Percentiles rank a stretch among this genome's conserved stretches.
phyloP scores from a whole-genome alignment of 305 asterid species.

The Solanum hybrid region DNA sequence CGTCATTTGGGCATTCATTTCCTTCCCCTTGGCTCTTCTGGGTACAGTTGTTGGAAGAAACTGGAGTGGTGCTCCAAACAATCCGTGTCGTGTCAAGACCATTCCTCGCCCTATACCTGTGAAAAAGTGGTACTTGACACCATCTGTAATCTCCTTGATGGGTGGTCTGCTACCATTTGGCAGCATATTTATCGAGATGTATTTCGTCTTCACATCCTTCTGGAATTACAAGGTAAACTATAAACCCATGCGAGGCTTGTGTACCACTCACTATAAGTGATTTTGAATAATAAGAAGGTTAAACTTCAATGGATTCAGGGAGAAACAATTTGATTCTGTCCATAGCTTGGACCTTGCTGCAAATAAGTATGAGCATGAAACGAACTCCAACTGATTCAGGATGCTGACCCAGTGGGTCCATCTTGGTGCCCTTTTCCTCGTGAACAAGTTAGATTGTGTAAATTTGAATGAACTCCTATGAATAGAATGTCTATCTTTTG shows the following conservation, averaged over 20 bases:
- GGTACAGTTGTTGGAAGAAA: constrained; percentile 51
- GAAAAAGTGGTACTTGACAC: constrained; percentile 49
- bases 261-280: not conserved
- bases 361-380: not conserved
- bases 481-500: not conserved
- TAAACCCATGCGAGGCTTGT: not conserved
- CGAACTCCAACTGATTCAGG: not conserved
- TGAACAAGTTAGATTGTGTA: not conserved
- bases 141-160: constrained; percentile 45
- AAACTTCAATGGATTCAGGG: not conserved
- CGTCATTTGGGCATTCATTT: constrained; percentile 46
- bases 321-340: not conserved
- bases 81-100: constrained; percentile 57
- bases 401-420: not conserved
- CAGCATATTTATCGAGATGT: constrained; percentile 54
- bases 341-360: not conserved
- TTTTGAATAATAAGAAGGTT: not conserved
- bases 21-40: constrained; percentile 46
- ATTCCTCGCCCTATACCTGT: constrained; percentile 51
- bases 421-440: not conserved
- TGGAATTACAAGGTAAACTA: constrained; percentile 52
- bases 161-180: constrained; percentile 55
- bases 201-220: constrained; percentile 51
- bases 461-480: not conserved
- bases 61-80: constrained; percentile 52